Evolutionary conservation across 768 basidiomycete species (phyloP).

Genomic region (Suillus sp.): DNA sequence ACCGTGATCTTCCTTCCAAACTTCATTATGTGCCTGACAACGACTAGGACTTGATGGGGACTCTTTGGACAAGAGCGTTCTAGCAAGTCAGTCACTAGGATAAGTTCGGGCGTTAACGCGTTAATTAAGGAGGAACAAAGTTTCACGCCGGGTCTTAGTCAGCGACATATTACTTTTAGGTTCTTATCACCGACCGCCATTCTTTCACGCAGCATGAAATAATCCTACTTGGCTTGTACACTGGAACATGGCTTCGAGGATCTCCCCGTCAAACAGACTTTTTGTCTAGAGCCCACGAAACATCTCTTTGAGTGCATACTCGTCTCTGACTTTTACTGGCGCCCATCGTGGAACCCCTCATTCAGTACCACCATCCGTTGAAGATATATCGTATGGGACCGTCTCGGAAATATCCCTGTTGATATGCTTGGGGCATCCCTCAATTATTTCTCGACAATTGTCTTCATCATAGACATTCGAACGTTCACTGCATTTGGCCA

Average conservation of each 20-base stretch:
- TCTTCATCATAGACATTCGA: conserved; percentile 95
- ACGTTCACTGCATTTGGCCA: conserved; percentile 30
- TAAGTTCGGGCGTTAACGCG: not conserved
- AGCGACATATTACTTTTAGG: too few relatives aligned
- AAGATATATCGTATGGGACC: conserved; percentile 82
- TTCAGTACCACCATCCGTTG: too few relatives aligned
- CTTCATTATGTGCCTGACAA: conserved; percentile 54
- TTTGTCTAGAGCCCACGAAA: too few relatives aligned
- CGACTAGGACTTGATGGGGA: not conserved
- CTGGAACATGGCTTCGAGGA: too few relatives aligned
- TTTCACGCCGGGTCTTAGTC: too few relatives aligned
- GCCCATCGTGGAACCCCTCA: too few relatives aligned
- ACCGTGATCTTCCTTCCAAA: conserved; percentile 80
- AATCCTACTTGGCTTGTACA: too few relatives aligned
- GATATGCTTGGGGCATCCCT: conserved; percentile 75
- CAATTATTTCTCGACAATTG: conserved; percentile 77
- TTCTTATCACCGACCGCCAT: too few relatives aligned
- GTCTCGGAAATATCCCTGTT: conserved; percentile 81
- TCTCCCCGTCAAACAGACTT: too few relatives aligned
- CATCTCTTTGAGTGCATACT: too few relatives aligned
- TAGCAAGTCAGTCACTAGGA: not conserved
- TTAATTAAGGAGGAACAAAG: not conserved
- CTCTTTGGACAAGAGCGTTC: not conserved
- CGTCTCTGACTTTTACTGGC: too few relatives aligned
- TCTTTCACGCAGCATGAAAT: too few relatives aligned